Evolutionary conservation across 305 asterid genomes (phyloP).

Genomic region (Fraxinus ornus): DNA sequence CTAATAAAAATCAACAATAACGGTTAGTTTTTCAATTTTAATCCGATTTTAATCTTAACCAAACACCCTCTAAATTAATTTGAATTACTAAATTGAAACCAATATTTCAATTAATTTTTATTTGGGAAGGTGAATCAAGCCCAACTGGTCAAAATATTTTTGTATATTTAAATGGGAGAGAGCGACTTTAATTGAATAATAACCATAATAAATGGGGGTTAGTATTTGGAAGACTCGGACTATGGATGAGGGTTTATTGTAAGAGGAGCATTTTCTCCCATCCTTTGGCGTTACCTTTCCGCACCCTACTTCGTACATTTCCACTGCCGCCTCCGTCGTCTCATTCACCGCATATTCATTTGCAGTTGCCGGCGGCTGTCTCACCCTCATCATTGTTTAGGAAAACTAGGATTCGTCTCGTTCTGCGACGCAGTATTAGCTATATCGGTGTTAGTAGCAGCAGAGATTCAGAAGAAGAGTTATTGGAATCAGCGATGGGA

Average conservation of each 20-base stretch:
- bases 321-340: slow-evolving; percentile 25
- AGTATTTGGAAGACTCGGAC: slow-evolving; percentile 2
- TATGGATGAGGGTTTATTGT: slow-evolving; percentile 68
- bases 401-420: neutral
- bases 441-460: slow-evolving; percentile 18
- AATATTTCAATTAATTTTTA: too few relatives aligned
- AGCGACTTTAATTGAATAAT: neutral
- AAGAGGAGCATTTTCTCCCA: slow-evolving; percentile 23
- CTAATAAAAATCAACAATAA: too few relatives aligned
- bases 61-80: too few relatives aligned
- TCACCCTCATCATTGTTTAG: neutral
- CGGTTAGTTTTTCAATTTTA: too few relatives aligned
- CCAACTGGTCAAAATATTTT: neutral
- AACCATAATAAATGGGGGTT: neutral
- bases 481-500: slow-evolving; percentile 43
- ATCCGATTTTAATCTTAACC: too few relatives aligned
- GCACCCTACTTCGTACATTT: slow-evolving; percentile 14
- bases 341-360: slow-evolving; percentile 1
- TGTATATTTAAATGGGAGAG: neutral
- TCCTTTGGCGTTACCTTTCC: slow-evolving; percentile 34
- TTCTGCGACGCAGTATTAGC: neutral
- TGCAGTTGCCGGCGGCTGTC: slow-evolving; percentile 22
- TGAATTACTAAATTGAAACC: neutral
- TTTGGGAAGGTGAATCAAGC: neutral
- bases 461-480: slow-evolving; percentile 9